A percentile compares a stretch with the other conserved stretches of the same genome.
These are phyloP conservation scores for Polyrhizophydium stewartii DNA, from an alignment of 371 early-diverging fungal species.

Conservation along the genomic window DNA sequence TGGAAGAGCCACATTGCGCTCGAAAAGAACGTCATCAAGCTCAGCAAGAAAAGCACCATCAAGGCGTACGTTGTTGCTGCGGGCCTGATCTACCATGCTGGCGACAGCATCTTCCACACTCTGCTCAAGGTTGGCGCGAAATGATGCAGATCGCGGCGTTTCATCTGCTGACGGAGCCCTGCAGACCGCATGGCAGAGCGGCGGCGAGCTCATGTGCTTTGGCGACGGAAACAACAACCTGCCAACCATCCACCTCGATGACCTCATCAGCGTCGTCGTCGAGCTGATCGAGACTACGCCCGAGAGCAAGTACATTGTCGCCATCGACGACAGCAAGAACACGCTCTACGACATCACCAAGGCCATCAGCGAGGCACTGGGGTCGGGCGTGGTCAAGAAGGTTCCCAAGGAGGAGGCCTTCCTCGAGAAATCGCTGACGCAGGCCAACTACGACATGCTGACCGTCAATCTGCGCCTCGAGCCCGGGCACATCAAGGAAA, in stretches of 20 bases:
- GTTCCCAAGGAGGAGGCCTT: slow-evolving; percentile 44
- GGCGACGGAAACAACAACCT: slow-evolving; percentile 50
- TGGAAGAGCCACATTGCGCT: slow-evolving; percentile 40
- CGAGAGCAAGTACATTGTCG: slow-evolving; percentile 40
- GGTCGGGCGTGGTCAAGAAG: slow-evolving; percentile 41
- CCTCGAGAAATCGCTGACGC: slow-evolving; percentile 36
- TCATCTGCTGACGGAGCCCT: background rate
- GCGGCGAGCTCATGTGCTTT: slow-evolving; percentile 34
- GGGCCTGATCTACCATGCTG: slow-evolving; percentile 47
- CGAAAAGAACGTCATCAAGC: slow-evolving; percentile 46
- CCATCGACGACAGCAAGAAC: slow-evolving; percentile 47
- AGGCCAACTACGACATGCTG: slow-evolving; percentile 47
- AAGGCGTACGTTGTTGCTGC: slow-evolving; percentile 44
- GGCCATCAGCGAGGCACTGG: slow-evolving; percentile 41
- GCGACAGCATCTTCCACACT: slow-evolving; percentile 45
- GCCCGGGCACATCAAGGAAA: slow-evolving; percentile 45
- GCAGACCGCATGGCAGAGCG: slow-evolving; percentile 48
- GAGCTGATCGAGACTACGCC: slow-evolving; percentile 45
- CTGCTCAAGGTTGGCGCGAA: slow-evolving; percentile 38
- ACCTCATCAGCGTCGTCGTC: slow-evolving; percentile 41
- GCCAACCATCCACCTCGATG: slow-evolving; percentile 51
- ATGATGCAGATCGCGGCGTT: background rate
- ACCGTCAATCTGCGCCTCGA: slow-evolving; percentile 42
- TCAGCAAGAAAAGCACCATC: slow-evolving; percentile 41
- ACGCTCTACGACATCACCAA: slow-evolving; percentile 43